These are phyloP conservation scores for Cytospora chrysosperma DNA, from an alignment of 2,329 filamentous ascomycete species.

Conservation along the genomic window DNA sequence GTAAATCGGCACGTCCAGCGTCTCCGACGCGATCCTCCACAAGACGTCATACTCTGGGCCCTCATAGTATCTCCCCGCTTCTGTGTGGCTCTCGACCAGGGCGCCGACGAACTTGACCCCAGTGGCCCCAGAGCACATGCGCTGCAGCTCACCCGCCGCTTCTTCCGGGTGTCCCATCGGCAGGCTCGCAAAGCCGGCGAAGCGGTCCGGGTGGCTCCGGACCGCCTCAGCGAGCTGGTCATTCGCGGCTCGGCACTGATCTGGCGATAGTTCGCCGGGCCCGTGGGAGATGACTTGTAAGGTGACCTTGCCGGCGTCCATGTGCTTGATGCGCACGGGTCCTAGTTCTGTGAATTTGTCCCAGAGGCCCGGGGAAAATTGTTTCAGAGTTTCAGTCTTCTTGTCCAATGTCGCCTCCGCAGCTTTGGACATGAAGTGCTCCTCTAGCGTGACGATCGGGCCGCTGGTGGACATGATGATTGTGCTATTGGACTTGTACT, in stretches of 20 bases:
- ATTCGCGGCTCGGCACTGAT: conserved; percentile 26
- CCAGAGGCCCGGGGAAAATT: conserved; percentile 26
- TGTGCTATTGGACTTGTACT: background rate
- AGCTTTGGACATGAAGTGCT: conserved; percentile 36
- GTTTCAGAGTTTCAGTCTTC: conserved; percentile 27
- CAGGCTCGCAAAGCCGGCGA: conserved; percentile 32
- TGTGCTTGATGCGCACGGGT: conserved; percentile 28
- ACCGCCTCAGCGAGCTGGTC: conserved; percentile 29
- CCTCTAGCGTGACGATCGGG: conserved; percentile 42
- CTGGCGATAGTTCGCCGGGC: conserved; percentile 24
- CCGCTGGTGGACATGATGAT: background rate
- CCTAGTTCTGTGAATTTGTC: conserved; percentile 30
- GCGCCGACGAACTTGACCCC: conserved; percentile 31
- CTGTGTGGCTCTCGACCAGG: conserved; percentile 22
- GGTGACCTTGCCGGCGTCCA: conserved; percentile 28
- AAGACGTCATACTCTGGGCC: conserved; percentile 13
- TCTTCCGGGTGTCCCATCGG: conserved; percentile 35
- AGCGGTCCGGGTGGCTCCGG: conserved; percentile 16
- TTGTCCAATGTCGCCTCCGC: conserved; percentile 22
- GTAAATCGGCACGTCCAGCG: conserved; percentile 24
- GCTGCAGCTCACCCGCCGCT: conserved; percentile 41
- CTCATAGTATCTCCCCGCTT: conserved; percentile 20
- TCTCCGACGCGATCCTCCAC: conserved; percentile 12
- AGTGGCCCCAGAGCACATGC: conserved; percentile 37
- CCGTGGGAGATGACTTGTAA: conserved; percentile 31